Conservation (phyloP, 805 yeast genomes). For the Cyberlindnera euphorbiiphila region DNA sequence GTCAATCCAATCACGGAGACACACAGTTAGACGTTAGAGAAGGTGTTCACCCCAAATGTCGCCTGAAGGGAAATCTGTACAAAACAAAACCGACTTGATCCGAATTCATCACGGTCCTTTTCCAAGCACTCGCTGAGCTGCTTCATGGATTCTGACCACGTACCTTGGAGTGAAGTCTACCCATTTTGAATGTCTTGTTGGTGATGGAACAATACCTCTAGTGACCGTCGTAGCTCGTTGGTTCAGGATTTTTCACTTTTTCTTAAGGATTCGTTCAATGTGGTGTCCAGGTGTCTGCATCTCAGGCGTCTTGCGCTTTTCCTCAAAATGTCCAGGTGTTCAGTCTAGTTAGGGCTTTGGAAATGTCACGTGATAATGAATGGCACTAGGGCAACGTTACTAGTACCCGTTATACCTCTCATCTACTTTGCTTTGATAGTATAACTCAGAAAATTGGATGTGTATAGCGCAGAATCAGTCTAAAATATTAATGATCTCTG, state of each 20-base stretch:
- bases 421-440: too few relatives aligned
- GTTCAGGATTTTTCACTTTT: slow-evolving; percentile 14
- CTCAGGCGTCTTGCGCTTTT: background rate
- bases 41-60: too few relatives aligned
- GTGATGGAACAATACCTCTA: background rate
- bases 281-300: slow-evolving; percentile 9
- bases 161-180: slow-evolving; percentile 99
- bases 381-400: too few relatives aligned
- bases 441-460: background rate
- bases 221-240: slow-evolving; percentile 10
- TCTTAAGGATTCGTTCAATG: too few relatives aligned
- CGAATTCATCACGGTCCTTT: slow-evolving; percentile 26
- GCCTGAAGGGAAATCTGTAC: background rate
- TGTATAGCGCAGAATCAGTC: too few relatives aligned
- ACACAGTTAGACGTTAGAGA: slow-evolving; percentile 7
- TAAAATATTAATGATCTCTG: too few relatives aligned
- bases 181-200: slow-evolving; percentile 67
- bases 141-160: slow-evolving; percentile 37
- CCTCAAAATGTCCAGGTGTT: slow-evolving; percentile 5
- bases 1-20: slow-evolving; percentile 16
- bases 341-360: background rate
- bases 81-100: slow-evolving; percentile 25
- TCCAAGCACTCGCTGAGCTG: slow-evolving; percentile 13
- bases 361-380: background rate
- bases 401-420: too few relatives aligned